These are phyloP conservation scores for Shiraia bambusicola DNA, from an alignment of 2,329 filamentous ascomycete genomes.

Conservation along the genomic window DNA sequence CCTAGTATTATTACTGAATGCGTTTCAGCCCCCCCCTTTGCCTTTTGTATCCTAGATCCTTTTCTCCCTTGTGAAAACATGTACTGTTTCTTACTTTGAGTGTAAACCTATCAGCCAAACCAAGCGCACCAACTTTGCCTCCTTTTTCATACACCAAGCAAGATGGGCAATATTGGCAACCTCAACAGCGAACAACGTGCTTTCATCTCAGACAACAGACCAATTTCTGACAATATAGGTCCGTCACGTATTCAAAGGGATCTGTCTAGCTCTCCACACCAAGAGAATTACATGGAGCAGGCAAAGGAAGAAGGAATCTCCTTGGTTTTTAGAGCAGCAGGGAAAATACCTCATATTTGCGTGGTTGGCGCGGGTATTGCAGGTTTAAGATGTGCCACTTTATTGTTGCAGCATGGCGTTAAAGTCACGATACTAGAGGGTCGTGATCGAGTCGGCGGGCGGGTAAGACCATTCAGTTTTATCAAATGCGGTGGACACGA, in stretches of 20 bases:
- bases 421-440: conserved; percentile 70
- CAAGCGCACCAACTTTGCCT: background rate
- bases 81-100: background rate
- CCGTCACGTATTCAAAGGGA: conserved; percentile 40
- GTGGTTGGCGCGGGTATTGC: conserved; percentile 72
- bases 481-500: background rate
- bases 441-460: conserved; percentile 65
- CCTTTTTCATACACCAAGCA: background rate
- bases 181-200: conserved; percentile 29
- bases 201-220: conserved; percentile 30
- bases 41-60: background rate
- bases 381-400: conserved; percentile 69
- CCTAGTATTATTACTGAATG: too few relatives aligned
- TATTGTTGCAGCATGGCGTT: conserved; percentile 65
- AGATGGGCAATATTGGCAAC: conserved; percentile 28
- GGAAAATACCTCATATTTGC: conserved; percentile 57
- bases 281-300: conserved; percentile 21
- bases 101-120: too few relatives aligned
- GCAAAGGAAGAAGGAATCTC: conserved; percentile 13
- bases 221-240: conserved; percentile 9
- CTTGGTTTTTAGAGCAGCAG: conserved; percentile 36
- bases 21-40: too few relatives aligned
- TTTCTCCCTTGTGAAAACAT: background rate
- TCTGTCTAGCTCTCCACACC: conserved; percentile 33
- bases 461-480: conserved; percentile 47